phyloP scores from a whole-genome alignment of 345 rosid species.

The thale cress (Arabidopsis thaliana) region DNA sequence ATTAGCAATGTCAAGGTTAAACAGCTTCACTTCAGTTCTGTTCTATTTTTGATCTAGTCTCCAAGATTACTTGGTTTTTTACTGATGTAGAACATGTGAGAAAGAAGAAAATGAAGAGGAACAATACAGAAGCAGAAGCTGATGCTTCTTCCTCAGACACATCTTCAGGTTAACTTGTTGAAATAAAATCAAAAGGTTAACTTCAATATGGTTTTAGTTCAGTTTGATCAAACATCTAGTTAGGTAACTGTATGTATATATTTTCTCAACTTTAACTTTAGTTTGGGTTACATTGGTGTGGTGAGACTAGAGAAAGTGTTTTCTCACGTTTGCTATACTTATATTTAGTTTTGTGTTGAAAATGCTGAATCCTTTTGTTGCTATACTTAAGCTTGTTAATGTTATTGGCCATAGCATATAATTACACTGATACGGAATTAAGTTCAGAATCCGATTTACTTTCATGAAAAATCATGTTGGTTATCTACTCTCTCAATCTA shows the following conservation, averaged over 20 bases:
- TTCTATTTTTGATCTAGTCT: neutral
- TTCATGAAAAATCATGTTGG: conserved; percentile 3
- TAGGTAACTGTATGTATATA: neutral
- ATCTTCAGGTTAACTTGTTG: conserved; percentile 3
- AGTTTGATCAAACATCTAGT: neutral
- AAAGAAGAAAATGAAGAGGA: neutral
- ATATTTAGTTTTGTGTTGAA: neutral
- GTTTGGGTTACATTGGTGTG: no score
- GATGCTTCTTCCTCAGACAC: neutral
- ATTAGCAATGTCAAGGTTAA: no score
- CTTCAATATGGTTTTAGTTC: neutral
- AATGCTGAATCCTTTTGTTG: conserved; percentile 11
- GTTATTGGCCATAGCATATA: conserved; percentile 1
- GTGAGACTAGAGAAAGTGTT: neutral
- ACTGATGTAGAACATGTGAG: neutral
- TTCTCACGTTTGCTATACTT: neutral
- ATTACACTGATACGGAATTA: neutral
- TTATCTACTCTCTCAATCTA: conserved; percentile 25
- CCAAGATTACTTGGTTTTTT: neutral
- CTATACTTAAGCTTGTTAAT: conserved; percentile 33
- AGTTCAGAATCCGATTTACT: neutral
- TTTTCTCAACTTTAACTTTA: neutral
- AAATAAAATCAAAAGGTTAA: neutral
- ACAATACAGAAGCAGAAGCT: neutral
- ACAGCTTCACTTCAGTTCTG: neutral